Percentiles rank a stretch among this genome's conserved stretches.
Evolutionary conservation across 1,284 basidiomycete genomes (phyloP).

Genomic region (Puccinia coronata): DNA sequence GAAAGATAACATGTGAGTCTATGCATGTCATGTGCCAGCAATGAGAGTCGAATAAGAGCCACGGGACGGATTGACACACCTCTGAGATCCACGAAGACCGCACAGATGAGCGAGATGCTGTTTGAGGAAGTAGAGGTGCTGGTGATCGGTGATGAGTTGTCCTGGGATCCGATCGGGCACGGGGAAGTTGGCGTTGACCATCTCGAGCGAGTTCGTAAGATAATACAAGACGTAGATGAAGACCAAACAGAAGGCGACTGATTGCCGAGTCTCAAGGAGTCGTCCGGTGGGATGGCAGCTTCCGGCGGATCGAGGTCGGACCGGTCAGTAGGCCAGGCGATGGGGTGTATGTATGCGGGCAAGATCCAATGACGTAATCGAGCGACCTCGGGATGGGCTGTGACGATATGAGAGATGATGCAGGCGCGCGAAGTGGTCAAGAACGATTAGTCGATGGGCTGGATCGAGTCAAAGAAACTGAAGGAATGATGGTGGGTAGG

Average conservation of each 20-base stretch:
- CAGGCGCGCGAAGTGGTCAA: no score
- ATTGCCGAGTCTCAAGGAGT: no score
- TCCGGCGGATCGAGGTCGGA: no score
- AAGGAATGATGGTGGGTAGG: not conserved
- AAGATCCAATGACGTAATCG: no score
- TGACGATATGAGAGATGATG: no score
- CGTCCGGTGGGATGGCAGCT: no score
- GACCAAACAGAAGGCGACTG: no score
- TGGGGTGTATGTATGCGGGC: no score
- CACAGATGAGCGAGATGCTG: conserved; percentile 45
- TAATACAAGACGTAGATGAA: no score
- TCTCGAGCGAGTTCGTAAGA: conserved; percentile 15
- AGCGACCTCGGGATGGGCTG: no score
- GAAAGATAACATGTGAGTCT: not conserved
- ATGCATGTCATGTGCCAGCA: not conserved
- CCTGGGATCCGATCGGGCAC: conserved; percentile 45
- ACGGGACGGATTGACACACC: not conserved
- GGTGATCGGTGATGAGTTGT: conserved; percentile 24
- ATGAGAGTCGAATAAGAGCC: not conserved
- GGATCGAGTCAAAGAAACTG: not conserved
- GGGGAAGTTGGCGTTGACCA: conserved; percentile 46
- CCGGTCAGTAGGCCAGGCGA: no score
- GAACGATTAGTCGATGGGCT: not conserved
- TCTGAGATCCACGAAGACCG: conserved; percentile 20
- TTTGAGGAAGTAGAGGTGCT: conserved; percentile 35